Conservation (phyloP, 2,329 filamentous ascomycete species). For the Colletotrichum aenigma region DNA sequence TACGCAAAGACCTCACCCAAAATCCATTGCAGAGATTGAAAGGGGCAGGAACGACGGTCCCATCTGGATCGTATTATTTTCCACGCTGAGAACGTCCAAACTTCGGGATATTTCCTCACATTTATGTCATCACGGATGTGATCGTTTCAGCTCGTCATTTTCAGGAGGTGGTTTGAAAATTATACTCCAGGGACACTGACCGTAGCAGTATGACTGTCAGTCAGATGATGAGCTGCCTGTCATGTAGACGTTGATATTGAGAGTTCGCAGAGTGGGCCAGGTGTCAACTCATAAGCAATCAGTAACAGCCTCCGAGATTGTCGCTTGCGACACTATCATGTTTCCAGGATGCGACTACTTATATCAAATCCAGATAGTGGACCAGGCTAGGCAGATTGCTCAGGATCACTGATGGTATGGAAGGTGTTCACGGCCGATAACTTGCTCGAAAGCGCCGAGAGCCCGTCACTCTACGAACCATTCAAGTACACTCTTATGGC, state of each 20-base stretch:
- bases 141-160: background rate
- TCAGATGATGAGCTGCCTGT: too few relatives aligned
- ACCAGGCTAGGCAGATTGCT: too few relatives aligned
- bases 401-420: too few relatives aligned
- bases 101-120: background rate
- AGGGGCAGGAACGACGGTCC: too few relatives aligned
- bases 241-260: accelerated
- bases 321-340: accelerated
- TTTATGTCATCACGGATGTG: background rate
- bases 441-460: too few relatives aligned
- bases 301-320: accelerated
- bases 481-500: too few relatives aligned
- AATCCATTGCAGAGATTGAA: too few relatives aligned
- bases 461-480: too few relatives aligned
- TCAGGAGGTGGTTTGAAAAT: accelerated
- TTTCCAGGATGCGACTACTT: too few relatives aligned
- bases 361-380: accelerated
- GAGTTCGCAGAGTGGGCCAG: accelerated
- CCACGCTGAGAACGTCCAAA: accelerated
- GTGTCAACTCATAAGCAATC: background rate
- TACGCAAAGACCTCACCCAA: too few relatives aligned
- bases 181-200: background rate
- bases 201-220: accelerated
- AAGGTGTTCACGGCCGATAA: too few relatives aligned
- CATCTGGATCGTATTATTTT: background rate